These are phyloP conservation scores for Triticum dicoccoides DNA, from an alignment of 176 grass and related monocot genomes.

Conservation along the genomic window DNA sequence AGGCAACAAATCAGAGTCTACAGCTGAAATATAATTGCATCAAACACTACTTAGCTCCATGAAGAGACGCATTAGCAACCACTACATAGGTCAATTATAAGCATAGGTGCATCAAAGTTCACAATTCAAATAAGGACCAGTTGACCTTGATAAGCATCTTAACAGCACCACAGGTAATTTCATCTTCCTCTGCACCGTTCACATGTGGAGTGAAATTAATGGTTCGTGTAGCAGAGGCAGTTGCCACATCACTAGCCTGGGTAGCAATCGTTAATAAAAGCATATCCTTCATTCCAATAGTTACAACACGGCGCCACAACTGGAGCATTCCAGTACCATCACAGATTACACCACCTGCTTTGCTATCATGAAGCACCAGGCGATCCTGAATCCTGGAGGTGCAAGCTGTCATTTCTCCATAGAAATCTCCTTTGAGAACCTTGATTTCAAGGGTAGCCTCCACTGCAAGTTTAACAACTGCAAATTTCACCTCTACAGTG, in stretches of 20 bases:
- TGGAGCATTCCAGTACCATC: neutral
- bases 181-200: too few relatives aligned
- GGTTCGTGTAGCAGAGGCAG: too few relatives aligned
- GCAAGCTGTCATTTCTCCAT: neutral
- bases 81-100: neutral
- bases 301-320: neutral
- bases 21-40: neutral
- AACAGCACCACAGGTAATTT: too few relatives aligned
- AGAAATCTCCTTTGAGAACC: neutral
- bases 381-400: neutral
- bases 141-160: too few relatives aligned
- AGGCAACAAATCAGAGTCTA: neutral
- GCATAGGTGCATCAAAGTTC: too few relatives aligned
- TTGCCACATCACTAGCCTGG: too few relatives aligned
- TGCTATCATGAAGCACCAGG: neutral
- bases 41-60: neutral
- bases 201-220: too few relatives aligned
- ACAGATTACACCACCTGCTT: neutral
- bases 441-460: constrained; percentile 14
- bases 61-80: neutral
- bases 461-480: neutral
- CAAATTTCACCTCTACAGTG: neutral
- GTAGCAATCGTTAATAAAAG: neutral
- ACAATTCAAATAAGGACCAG: too few relatives aligned
- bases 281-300: neutral